Evolutionary conservation across 176 grass and related monocot species (phyloP), one percentile per base, ranked within the genome.

Genomic region (Echinochloa phyllopogon): DNA sequence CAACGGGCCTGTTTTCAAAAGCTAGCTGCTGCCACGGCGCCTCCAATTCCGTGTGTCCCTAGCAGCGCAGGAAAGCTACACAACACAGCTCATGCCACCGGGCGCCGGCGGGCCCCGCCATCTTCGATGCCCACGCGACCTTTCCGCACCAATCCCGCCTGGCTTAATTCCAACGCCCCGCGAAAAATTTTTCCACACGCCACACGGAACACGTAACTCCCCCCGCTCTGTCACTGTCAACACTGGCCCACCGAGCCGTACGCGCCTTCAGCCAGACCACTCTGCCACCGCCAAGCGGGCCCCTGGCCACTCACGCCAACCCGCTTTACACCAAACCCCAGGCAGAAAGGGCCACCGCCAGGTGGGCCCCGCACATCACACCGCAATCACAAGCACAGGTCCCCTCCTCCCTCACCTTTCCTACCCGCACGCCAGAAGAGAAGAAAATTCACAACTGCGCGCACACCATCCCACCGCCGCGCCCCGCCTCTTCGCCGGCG

Each of bases 131-230:
- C 88, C 85, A 93, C 88, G 77, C 86, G 76, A 94, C 78, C 65
- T 83, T 93, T 93, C 82, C 77, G 74, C 84, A 84, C 82, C 81
- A 63, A 83, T 84, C 78, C 91, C 79, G 80, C 88, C 84, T 87
- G 83, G 76, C 59, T 69, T 69, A 77, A 85, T 73, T 83, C 49
- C 25, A 80, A 85, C 59, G 1, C n/a, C 40, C 27, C n/a, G 8
- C 33, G 50, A 15, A 73, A 82, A 62, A 53, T 2, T 21, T 52
- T 74, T 81, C 82, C 77, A 52, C 70, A 50, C 55, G 72, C 48
- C 24, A 45, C 48, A 43, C 10, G 52, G n/a, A 51, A 72, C 56
- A 86, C 76, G 67, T 33, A 73, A 74, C 41, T 68, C 18, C 20
- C 3, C 50, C 9, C 59, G 17, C 57, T 58, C 65, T 71, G 10